phyloP scores from a whole-genome alignment of 352 stramenopile genomes.

The Pythium volutum region DNA sequence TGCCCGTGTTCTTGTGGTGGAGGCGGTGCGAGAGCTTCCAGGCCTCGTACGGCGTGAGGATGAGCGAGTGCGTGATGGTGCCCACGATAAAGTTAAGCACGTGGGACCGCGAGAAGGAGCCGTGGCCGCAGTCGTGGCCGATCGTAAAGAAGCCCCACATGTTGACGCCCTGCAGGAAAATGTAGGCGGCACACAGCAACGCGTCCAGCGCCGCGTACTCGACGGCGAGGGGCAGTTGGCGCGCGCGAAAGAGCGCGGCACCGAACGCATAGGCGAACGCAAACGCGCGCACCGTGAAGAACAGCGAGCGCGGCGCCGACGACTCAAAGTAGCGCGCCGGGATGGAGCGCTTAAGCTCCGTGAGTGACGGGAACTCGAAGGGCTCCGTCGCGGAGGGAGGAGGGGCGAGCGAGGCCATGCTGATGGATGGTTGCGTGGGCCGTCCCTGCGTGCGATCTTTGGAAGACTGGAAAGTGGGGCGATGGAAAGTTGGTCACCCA shows the following conservation, averaged over 20 bases:
- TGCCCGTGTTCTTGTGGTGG: conserved; percentile 88
- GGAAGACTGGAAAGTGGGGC: conserved; percentile 8
- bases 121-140: conserved; percentile 78
- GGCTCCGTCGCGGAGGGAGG: conserved; percentile 11
- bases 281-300: conserved; percentile 64
- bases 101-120: conserved; percentile 76
- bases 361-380: conserved; percentile 72
- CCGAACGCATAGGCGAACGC: conserved; percentile 42
- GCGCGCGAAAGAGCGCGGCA: conserved; percentile 39
- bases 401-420: neutral
- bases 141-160: conserved; percentile 87
- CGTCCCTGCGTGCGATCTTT: neutral
- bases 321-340: conserved; percentile 72
- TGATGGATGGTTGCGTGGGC: neutral
- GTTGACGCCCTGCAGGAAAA: conserved; percentile 69
- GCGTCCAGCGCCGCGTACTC: conserved; percentile 34
- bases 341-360: conserved; percentile 78
- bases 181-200: conserved; percentile 49
- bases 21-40: conserved; percentile 83
- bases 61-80: conserved; percentile 75
- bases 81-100: conserved; percentile 75
- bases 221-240: conserved; percentile 41
- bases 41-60: conserved; percentile 75
- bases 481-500: neutral
- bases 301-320: conserved; percentile 62